Conservation (phyloP, 345 rosid genomes). For the Eucalyptus marginata region DNA sequence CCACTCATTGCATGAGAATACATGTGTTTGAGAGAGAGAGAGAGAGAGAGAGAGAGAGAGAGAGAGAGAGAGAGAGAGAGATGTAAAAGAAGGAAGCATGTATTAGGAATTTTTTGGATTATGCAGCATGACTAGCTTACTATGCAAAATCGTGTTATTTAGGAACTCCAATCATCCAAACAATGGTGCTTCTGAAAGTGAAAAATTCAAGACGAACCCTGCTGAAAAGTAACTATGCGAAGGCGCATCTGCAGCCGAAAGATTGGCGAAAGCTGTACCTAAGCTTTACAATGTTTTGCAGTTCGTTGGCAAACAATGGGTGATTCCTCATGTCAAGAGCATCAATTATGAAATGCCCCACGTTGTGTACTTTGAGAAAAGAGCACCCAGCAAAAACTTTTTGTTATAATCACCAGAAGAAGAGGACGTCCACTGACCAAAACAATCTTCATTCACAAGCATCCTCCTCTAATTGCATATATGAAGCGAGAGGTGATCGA, state of each 20-base stretch:
- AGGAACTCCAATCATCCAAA: too few relatives aligned
- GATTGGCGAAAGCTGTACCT: neutral
- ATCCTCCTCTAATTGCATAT: neutral
- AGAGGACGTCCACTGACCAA: neutral
- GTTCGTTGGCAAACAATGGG: neutral
- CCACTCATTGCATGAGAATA: too few relatives aligned
- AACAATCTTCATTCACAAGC: constrained; percentile 19
- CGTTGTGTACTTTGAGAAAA: neutral
- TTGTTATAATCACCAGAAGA: neutral
- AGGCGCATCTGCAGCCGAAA: neutral
- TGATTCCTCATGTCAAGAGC: neutral
- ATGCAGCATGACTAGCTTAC: too few relatives aligned
- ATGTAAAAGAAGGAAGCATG: too few relatives aligned
- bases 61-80: too few relatives aligned
- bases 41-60: too few relatives aligned
- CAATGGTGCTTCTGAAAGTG: neutral
- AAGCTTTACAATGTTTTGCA: neutral
- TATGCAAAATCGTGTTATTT: too few relatives aligned
- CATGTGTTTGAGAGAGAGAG: too few relatives aligned
- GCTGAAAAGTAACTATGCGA: neutral
- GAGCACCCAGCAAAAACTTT: neutral
- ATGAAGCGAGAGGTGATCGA: neutral
- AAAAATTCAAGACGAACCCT: neutral
- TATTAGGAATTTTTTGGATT: too few relatives aligned
- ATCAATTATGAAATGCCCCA: neutral